These are phyloP conservation scores for Acrodontium crateriforme DNA, from an alignment of 2,329 filamentous ascomycete species.

Conservation along the genomic window DNA sequence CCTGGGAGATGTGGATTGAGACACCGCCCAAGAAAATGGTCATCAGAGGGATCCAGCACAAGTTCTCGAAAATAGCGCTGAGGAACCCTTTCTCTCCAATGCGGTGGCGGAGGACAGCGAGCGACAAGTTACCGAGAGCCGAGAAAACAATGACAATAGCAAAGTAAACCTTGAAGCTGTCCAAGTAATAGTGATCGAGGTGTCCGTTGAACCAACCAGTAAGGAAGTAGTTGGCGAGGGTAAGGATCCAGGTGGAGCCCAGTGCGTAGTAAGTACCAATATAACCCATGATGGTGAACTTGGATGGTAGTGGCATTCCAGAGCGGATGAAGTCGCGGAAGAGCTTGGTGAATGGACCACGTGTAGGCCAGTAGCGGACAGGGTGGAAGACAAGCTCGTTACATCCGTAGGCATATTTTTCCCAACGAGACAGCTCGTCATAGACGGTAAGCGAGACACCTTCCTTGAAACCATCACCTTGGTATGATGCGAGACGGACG, in stretches of 20 bases:
- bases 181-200: conserved; percentile 67
- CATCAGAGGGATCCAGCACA: conserved; percentile 51
- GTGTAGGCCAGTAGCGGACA: conserved; percentile 55
- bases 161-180: conserved; percentile 69
- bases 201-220: conserved; percentile 65
- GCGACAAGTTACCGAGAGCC: conserved; percentile 56
- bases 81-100: conserved; percentile 49
- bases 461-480: conserved; percentile 66
- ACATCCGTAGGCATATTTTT: conserved; percentile 77
- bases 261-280: conserved; percentile 73
- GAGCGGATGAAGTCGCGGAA: conserved; percentile 63
- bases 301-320: conserved; percentile 60
- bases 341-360: conserved; percentile 64
- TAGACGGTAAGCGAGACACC: conserved; percentile 75
- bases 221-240: conserved; percentile 59
- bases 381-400: conserved; percentile 73
- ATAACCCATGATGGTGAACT: conserved; percentile 63
- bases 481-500: conserved; percentile 59
- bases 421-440: conserved; percentile 72
- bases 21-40: conserved; percentile 28
- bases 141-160: conserved; percentile 69
- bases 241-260: conserved; percentile 61
- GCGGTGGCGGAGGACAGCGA: conserved; percentile 61
- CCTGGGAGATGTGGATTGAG: conserved; percentile 27
- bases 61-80: conserved; percentile 34